These are phyloP conservation scores for Chrysanthemum seticuspe DNA, from an alignment of 129 eudicot genomes.

Conservation along the genomic window DNA sequence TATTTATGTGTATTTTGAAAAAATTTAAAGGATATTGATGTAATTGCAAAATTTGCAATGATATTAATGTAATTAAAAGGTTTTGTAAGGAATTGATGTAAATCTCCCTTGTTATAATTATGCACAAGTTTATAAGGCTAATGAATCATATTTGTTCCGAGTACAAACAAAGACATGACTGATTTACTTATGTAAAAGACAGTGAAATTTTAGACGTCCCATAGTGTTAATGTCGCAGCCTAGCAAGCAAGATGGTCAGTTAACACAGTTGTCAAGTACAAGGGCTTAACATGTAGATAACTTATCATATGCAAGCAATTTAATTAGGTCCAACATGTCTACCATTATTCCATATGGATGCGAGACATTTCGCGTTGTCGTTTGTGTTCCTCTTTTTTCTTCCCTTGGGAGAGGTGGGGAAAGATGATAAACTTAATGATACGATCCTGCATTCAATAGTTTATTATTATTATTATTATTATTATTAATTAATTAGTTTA, in stretches of 20 bases:
- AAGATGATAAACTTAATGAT: not conserved
- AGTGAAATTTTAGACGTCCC: not conserved
- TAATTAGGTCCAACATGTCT: not conserved
- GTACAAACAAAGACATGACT: not conserved
- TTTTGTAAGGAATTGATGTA: no score
- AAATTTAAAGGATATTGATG: no score
- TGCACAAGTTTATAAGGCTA: not conserved
- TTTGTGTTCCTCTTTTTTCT: slow-evolving; percentile 8
- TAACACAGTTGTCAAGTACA: not conserved
- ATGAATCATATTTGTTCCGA: not conserved
- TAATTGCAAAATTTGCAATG: no score
- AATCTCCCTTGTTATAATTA: not conserved
- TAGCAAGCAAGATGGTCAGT: not conserved
- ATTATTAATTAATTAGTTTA: no score
- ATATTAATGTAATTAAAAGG: no score
- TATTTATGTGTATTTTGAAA: no score
- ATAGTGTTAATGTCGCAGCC: not conserved
- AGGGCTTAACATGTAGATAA: not conserved
- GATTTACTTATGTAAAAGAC: not conserved
- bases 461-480: no score
- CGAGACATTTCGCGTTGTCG: not conserved
- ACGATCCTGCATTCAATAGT: no score
- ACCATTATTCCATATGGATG: not conserved
- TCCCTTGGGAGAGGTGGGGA: not conserved
- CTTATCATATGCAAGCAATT: not conserved